Evolutionary conservation across 148 eudicot species (phyloP), one percentile per base, ranked within the genome.

Genomic region (Rhododendron molle): DNA sequence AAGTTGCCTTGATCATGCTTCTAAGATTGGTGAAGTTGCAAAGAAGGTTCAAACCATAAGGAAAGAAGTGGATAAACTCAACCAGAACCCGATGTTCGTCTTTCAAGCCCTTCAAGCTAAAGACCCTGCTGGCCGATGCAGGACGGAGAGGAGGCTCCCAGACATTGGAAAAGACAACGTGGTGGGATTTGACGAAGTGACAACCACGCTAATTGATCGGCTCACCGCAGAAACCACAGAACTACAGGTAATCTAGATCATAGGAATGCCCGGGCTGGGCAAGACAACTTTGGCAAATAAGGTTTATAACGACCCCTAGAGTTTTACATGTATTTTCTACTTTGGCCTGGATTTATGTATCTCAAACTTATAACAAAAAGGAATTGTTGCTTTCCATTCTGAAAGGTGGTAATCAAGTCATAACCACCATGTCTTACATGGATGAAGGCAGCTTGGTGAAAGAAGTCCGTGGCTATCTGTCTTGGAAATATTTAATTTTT

Each of bases 151-250:
- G 47, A 84, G 76, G 81, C 40, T 46, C 34, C 78, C 83, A 1
- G 34, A 16, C 0, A 86, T 86, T 0, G 90, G 82, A 83, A 86
- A 86, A 83, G 88, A 88, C 20, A 71, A 88, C 23, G 87, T 86
- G 52, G 89, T 90, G 26, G 91, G 93, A 4, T 92, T 92, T 28
- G 86, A 85, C 9, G 88, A 89, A 50, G 91, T 78, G 82, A 86
- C 88, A 7, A 34, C 84, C 50, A 85, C 26, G 2, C 34, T 92
- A 38, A 82, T 85, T 6, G 74, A 82, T 32, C 81, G 28, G 69
- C 88, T 92, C 34, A 88, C 40, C 4, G 21, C 32, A 11, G 21
- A 47, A 18, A 40, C 21, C 23, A 20, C 40, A 14, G 36, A 56
- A 1, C 65, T 86, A 16, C 87, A 88, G 26, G 84, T 88, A 34